Percentiles rank a stretch among this genome's conserved stretches.
phyloP scores from a whole-genome alignment of 2,329 filamentous ascomycete genomes.

The Fusarium sterilihyphosum region DNA sequence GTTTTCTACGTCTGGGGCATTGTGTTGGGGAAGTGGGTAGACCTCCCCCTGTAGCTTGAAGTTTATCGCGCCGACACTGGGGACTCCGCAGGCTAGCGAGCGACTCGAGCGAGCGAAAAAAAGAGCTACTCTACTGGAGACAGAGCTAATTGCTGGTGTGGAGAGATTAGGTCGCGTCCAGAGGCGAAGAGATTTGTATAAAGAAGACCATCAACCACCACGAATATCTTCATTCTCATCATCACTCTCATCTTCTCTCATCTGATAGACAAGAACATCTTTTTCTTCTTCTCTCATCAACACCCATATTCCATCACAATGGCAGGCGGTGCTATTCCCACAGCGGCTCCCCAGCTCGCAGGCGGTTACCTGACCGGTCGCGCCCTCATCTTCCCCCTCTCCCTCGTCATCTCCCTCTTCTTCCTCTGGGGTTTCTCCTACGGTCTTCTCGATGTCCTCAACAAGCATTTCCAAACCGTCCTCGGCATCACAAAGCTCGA shows the following conservation, averaged over 20 bases:
- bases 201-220: conserved; percentile 10
- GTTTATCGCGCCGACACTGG: neutral
- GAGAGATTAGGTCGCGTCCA: neutral
- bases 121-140: neutral
- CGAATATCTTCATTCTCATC: conserved; percentile 4
- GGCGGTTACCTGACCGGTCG: conserved; percentile 40
- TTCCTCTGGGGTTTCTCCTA: conserved; percentile 60
- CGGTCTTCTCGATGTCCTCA: conserved; percentile 58
- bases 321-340: conserved; percentile 37
- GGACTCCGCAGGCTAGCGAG: neutral
- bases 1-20: conserved; percentile 16
- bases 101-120: neutral
- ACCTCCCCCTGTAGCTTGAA: neutral
- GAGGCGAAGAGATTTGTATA: conserved; percentile 19
- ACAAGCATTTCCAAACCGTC: conserved; percentile 59
- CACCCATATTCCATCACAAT: conserved; percentile 19
- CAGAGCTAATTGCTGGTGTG: neutral
- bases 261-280: conserved; percentile 9
- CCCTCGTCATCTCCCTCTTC: conserved; percentile 62
- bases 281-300: neutral
- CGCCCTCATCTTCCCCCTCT: conserved; percentile 65
- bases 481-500: conserved; percentile 56
- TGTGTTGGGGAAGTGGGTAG: conserved; percentile 31
- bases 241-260: conserved; percentile 15
- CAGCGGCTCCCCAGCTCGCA: conserved; percentile 34